These are phyloP conservation scores for Russula sp. DNA, from an alignment of 768 basidiomycete genomes.

Conservation along the genomic window DNA sequence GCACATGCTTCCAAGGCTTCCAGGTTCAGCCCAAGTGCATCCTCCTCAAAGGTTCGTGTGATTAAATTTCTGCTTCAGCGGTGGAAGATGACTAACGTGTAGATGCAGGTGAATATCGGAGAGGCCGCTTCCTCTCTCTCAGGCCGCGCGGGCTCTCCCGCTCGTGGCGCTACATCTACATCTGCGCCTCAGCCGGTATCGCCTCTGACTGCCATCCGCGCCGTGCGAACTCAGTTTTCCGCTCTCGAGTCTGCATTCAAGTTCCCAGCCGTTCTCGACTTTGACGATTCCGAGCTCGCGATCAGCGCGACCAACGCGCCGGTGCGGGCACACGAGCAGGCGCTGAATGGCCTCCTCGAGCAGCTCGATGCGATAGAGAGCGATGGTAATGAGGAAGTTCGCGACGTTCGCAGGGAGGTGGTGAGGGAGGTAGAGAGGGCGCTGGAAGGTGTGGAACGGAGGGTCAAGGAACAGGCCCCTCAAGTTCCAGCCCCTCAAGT, in stretches of 20 bases:
- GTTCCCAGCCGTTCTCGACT: conserved; percentile 8
- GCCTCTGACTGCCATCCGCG: conserved; percentile 9
- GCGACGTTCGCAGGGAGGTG: conserved; percentile 43
- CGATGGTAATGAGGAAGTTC: conserved; percentile 46
- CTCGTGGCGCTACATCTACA: not conserved
- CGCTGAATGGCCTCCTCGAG: conserved; percentile 52
- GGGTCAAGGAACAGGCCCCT: not conserved
- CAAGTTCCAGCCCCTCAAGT: not conserved
- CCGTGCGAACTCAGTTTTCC: conserved; percentile 9
- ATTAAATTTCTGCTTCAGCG: not conserved
- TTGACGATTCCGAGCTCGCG: conserved; percentile 35
- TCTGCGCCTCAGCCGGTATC: not conserved
- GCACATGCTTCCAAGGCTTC: not conserved
- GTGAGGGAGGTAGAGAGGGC: conserved; percentile 57
- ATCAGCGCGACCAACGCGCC: conserved; percentile 53
- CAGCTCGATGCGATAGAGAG: conserved; percentile 64
- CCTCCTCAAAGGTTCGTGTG: conserved; percentile 2
- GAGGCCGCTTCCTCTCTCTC: not conserved
- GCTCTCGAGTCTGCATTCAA: conserved; percentile 4
- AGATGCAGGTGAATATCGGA: not conserved
- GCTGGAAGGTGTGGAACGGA: conserved; percentile 41
- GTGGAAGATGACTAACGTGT: not conserved
- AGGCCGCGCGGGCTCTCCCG: not conserved
- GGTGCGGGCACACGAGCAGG: conserved; percentile 53
- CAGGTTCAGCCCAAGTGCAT: not conserved